A percentile compares a stretch with the other conserved stretches of the same genome.
phyloP scores from a whole-genome alignment of 2,329 filamentous ascomycete species.

The Endoconidiophora polonica region DNA sequence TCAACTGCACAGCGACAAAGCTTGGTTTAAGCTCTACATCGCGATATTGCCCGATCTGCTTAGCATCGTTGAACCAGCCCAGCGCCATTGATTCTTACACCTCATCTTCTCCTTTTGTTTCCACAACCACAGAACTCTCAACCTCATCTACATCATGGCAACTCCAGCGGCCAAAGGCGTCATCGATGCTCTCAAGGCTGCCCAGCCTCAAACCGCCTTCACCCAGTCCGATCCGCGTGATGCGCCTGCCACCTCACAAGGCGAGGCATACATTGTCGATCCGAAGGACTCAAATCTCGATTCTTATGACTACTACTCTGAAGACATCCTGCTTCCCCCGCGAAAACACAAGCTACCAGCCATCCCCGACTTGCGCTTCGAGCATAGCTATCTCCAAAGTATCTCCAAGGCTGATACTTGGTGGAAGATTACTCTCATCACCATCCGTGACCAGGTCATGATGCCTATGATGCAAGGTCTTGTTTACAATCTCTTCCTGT shows the following conservation, averaged over 20 bases:
- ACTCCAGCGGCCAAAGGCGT: slow-evolving; percentile 7
- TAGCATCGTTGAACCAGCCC: neutral
- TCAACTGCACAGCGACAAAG: too few relatives aligned
- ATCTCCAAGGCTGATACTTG: slow-evolving; percentile 64
- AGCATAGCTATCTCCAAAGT: slow-evolving; percentile 93
- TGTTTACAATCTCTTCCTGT: slow-evolving; percentile 70
- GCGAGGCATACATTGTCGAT: slow-evolving; percentile 6
- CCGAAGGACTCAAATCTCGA: slow-evolving; percentile 17
- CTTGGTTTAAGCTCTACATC: too few relatives aligned
- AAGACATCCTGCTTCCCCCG: slow-evolving; percentile 44
- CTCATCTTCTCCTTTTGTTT: too few relatives aligned
- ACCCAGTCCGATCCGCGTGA: slow-evolving; percentile 9
- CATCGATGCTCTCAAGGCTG: slow-evolving; percentile 12
- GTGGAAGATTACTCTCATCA: slow-evolving; percentile 70
- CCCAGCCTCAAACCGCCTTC: slow-evolving; percentile 13
- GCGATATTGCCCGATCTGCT: too few relatives aligned
- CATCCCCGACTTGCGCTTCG: slow-evolving; percentile 82
- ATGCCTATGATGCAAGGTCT: slow-evolving; percentile 79
- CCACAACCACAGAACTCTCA: neutral
- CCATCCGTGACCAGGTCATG: slow-evolving; percentile 73
- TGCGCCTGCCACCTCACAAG: slow-evolving; percentile 10
- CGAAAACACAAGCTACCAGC: slow-evolving; percentile 35
- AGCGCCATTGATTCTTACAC: neutral
- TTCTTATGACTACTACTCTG: slow-evolving; percentile 49
- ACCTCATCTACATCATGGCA: neutral